These are phyloP conservation scores for Catharanthus roseus DNA, from an alignment of 257 asterid species.

Conservation along the genomic window DNA sequence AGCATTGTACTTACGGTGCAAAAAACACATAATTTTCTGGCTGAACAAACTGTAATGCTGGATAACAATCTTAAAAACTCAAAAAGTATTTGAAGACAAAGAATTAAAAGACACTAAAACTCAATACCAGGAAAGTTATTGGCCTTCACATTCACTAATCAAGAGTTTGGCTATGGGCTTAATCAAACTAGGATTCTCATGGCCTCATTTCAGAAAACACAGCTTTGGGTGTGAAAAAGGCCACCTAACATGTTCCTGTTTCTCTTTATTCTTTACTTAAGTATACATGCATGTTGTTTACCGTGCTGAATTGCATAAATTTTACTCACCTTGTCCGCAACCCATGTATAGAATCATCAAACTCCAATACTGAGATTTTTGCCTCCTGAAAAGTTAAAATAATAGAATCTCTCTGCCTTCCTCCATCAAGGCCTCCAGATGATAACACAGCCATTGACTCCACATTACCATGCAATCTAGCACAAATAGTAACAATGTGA, in stretches of 20 bases:
- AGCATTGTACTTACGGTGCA: not conserved
- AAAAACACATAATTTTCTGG: not conserved
- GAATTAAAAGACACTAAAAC: not conserved
- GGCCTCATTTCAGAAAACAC: too few species aligned
- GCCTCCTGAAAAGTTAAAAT: conserved; percentile 84
- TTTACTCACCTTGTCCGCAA: conserved; percentile 71
- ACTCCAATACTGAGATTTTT: conserved; percentile 80
- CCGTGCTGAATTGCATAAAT: not conserved
- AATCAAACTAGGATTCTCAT: not conserved
- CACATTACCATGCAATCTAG: conserved; percentile 94
- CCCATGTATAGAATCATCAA: conserved; percentile 83
- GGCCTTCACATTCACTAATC: not conserved
- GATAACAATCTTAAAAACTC: not conserved
- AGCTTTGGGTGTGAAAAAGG: too few species aligned
- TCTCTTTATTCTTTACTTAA: not conserved
- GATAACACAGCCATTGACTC: conserved; percentile 75
- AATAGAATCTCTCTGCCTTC: conserved; percentile 79
- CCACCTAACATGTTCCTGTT: not conserved
- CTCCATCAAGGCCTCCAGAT: conserved; percentile 65
- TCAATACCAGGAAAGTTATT: not conserved
- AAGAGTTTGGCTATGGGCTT: not conserved
- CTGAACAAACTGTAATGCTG: not conserved
- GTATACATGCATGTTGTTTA: not conserved
- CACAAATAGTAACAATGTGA: not conserved
- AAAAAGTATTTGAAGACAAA: too few species aligned